Evolutionary conservation across 2,329 filamentous ascomycete species (phyloP).

Genomic region (Neofusicoccum sp.): DNA sequence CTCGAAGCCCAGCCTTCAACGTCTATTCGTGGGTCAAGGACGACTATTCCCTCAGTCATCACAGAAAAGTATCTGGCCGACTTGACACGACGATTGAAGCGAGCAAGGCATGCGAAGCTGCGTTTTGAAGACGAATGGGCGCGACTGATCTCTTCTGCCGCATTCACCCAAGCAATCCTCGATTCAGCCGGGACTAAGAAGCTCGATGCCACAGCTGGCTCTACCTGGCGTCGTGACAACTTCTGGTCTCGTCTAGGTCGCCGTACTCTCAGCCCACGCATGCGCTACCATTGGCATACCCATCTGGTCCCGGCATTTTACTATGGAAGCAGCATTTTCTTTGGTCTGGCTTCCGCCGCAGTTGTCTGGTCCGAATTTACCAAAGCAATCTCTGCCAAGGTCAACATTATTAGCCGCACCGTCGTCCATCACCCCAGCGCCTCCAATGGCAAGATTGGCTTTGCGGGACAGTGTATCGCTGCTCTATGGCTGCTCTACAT

Average conservation of each 20-base stretch:
- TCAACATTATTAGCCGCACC: constrained; percentile 68
- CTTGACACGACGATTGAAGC: constrained; percentile 75
- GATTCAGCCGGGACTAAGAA: constrained; percentile 79
- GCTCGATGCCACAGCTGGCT: constrained; percentile 57
- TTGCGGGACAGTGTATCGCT: constrained; percentile 81
- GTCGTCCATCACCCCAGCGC: constrained; percentile 74
- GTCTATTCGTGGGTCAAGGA: not conserved
- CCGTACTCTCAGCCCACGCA: constrained; percentile 71
- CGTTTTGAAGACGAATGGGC: constrained; percentile 87
- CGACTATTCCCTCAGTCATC: constrained; percentile 72
- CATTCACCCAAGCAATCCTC: constrained; percentile 74
- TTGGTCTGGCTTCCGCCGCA: constrained; percentile 72
- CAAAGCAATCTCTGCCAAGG: constrained; percentile 72
- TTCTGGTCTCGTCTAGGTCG: constrained; percentile 31
- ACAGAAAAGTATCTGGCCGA: constrained; percentile 93
- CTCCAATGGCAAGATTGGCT: constrained; percentile 72
- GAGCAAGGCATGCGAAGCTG: constrained; percentile 78
- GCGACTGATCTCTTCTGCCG: constrained; percentile 69
- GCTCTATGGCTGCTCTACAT: constrained; percentile 93
- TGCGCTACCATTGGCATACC: constrained; percentile 75
- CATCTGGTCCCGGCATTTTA: constrained; percentile 69
- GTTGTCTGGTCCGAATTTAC: constrained; percentile 94
- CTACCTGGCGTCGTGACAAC: constrained; percentile 3
- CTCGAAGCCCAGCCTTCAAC: constrained; percentile 55
- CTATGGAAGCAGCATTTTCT: constrained; percentile 62